These are phyloP conservation scores for Rhytidhysteron rufulum DNA, from an alignment of 2,329 filamentous ascomycete genomes.

Conservation along the genomic window DNA sequence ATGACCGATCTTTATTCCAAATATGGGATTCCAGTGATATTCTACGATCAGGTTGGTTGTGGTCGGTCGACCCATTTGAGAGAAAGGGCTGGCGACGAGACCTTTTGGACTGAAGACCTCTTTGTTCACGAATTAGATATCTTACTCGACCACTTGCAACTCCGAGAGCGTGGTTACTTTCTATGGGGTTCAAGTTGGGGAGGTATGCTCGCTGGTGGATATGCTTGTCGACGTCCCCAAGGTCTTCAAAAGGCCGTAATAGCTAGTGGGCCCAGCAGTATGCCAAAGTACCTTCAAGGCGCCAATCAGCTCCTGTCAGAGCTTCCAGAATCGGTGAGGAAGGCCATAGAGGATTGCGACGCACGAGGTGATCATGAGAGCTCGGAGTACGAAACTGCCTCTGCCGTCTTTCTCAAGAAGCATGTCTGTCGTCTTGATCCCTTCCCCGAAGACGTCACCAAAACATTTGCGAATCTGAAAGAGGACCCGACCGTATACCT, in stretches of 20 bases:
- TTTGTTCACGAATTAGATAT: conserved; percentile 51
- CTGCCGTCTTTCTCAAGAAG: conserved; percentile 9
- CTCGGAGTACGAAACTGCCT: conserved; percentile 9
- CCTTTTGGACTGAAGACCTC: conserved; percentile 48
- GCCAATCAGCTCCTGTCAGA: conserved; percentile 12
- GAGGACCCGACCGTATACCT: conserved; percentile 32
- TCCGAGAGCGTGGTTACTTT: conserved; percentile 36
- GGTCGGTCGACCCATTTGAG: conserved; percentile 48
- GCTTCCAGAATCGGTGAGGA: conserved; percentile 18
- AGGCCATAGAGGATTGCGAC: conserved; percentile 14
- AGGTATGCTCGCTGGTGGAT: conserved; percentile 47
- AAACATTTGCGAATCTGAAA: conserved; percentile 20
- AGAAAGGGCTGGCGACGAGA: conserved; percentile 41
- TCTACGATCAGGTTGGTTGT: conserved; percentile 55
- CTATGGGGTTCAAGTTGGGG: conserved; percentile 53
- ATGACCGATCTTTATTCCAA: conserved; percentile 36
- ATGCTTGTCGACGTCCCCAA: conserved; percentile 29
- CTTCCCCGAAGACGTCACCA: conserved; percentile 15
- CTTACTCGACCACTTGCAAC: conserved; percentile 39
- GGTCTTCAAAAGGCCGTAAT: conserved; percentile 39
- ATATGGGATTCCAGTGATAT: conserved; percentile 43
- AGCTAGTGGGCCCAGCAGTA: conserved; percentile 12
- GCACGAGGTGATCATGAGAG: conserved; percentile 8
- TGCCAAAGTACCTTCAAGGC: conserved; percentile 17
- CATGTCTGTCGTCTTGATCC: conserved; percentile 9